Evolutionary conservation across 495 filamentous ascomycete genomes (phyloP).

Genomic region (Talaromyces adpressus): DNA sequence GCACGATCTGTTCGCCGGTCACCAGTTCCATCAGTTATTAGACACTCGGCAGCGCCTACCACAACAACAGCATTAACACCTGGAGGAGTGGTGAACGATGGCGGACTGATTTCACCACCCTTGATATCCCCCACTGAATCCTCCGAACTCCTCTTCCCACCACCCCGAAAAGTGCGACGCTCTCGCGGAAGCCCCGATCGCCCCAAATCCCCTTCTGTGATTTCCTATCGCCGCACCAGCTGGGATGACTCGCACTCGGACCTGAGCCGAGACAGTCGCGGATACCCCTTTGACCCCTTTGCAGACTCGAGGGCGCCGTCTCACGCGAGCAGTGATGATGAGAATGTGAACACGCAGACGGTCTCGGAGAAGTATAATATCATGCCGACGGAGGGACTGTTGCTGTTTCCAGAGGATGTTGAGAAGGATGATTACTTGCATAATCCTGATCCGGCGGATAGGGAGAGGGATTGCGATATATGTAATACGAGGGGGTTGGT

Average conservation of each 20-base stretch:
- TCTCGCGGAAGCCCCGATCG: slow-evolving; percentile 32
- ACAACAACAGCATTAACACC: slow-evolving; percentile 18
- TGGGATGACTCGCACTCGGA: slow-evolving; percentile 53
- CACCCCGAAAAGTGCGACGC: slow-evolving; percentile 33
- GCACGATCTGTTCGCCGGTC: slow-evolving; percentile 22
- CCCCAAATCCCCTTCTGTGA: slow-evolving; percentile 34
- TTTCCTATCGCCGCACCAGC: slow-evolving; percentile 46
- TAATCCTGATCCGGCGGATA: slow-evolving; percentile 61
- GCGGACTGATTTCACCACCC: slow-evolving; percentile 10
- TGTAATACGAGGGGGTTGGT: slow-evolving; percentile 58
- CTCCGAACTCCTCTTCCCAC: slow-evolving; percentile 54
- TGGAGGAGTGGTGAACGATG: background rate
- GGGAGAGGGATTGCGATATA: slow-evolving; percentile 60
- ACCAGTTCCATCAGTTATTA: background rate
- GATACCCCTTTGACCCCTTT: slow-evolving; percentile 30
- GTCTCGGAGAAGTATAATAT: slow-evolving; percentile 77
- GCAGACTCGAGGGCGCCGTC: slow-evolving; percentile 56
- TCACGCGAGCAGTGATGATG: slow-evolving; percentile 55
- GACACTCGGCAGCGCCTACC: background rate
- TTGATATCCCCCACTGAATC: slow-evolving; percentile 39
- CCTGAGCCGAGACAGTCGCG: slow-evolving; percentile 44
- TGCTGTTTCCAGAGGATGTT: slow-evolving; percentile 69
- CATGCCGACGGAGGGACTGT: slow-evolving; percentile 59
- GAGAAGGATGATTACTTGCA: slow-evolving; percentile 76
- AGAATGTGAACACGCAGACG: slow-evolving; percentile 67